Base-by-base conservation (phyloP, 2,329 filamentous ascomycete genomes). In the Didymella exigua region DNA sequence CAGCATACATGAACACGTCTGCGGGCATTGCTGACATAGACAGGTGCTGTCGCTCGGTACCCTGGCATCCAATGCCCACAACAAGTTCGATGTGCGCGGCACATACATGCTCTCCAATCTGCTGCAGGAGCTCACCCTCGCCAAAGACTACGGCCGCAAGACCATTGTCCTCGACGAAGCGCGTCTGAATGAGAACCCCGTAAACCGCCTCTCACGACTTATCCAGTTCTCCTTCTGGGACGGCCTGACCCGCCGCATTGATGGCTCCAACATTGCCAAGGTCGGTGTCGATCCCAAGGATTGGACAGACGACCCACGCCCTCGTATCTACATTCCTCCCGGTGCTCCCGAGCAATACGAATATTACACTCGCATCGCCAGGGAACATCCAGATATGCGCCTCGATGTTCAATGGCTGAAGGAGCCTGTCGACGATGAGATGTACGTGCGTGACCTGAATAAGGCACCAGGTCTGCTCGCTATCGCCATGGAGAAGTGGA, bases 61-160 rank as follows among this genome's bases (percentile, higher is more conserved):
- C 3, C 89, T 90, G 24, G 88, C 85, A 19, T 97, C 93, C 30
- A 91, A 89, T 64, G 93, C 93, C 36, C 86, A 90, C 79, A 93
- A 93, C 70, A 87, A 87, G 60, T 92, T 93, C 75, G 93, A 98
- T 72, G 86, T 99, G 59, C 89, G 93, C 62, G 95, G 95, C 68
- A 98, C 91, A 27, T 99, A 99, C 76, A 96, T 96, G 89, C 84
- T 99, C 55, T 96, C 93, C 59, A 99, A 98, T 74, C 85, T 98
- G 40, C 82, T 98, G 34, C 95, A 99, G 77, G 95, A 99, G 77
- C 84, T 99, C 62, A 95, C 90, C 1, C 83, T 98, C 63, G 95
- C 95, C 61, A 89, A 96, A 80, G 90, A 96, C 73, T 93, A 91
- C 70, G 92, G 91, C 55, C 88, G 91, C 58, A 91, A 92, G 76